These are phyloP conservation scores for Saccharomycopsis malanga DNA, from an alignment of 805 yeast species.

Conservation along the genomic window DNA sequence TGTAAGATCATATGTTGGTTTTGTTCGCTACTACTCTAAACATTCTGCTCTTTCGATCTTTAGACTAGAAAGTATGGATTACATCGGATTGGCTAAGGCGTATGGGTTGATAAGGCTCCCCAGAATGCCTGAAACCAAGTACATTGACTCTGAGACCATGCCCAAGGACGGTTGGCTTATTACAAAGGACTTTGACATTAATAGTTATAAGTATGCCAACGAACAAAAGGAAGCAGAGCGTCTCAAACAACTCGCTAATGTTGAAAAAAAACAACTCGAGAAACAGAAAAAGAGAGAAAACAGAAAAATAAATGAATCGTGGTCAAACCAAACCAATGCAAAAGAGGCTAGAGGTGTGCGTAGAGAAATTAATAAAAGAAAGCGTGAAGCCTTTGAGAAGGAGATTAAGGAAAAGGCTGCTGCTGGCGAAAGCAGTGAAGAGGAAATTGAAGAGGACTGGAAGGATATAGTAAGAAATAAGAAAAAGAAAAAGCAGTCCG, in stretches of 20 bases:
- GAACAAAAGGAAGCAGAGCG: conserved; percentile 45
- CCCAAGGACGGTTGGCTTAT: conserved; percentile 76
- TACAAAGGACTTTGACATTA: conserved; percentile 54
- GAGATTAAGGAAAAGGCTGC: conserved; percentile 32
- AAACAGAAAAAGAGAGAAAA: conserved; percentile 31
- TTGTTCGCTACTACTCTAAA: conserved; percentile 74
- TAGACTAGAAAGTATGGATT: conserved; percentile 64
- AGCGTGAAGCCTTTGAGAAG: conserved; percentile 61
- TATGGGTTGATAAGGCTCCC: conserved; percentile 83
- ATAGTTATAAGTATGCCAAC: conserved; percentile 57
- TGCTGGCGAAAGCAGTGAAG: conserved; percentile 32
- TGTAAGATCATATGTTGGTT: conserved; percentile 74
- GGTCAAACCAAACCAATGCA: conserved; percentile 67
- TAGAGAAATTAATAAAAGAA: conserved; percentile 59
- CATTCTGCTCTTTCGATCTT: conserved; percentile 87
- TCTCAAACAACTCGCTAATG: conserved; percentile 31
- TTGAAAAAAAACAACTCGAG: conserved; percentile 26
- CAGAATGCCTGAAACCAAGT: conserved; percentile 82
- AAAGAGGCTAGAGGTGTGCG: conserved; percentile 58
- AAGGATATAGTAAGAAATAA: conserved; percentile 65
- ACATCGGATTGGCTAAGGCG: conserved; percentile 60
- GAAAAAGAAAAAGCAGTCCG: conserved; percentile 49
- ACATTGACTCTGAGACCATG: conserved; percentile 38
- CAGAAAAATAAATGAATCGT: conserved; percentile 54
- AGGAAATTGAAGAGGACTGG: conserved; percentile 67